These are phyloP conservation scores for Coniophora puteana DNA, from an alignment of 1,284 basidiomycete species.

Conservation along the genomic window DNA sequence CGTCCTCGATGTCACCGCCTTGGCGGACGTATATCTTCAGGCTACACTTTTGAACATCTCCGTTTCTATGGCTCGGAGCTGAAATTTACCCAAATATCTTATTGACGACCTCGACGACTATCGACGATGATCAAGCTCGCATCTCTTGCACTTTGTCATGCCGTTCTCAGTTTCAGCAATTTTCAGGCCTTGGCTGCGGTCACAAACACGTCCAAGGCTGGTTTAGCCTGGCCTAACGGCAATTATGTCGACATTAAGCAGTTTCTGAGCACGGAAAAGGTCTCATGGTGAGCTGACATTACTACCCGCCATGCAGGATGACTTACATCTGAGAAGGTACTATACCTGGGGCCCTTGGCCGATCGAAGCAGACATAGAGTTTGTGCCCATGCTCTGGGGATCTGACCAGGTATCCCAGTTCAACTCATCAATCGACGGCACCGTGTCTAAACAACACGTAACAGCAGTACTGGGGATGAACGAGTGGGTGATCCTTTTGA, in stretches of 20 bases:
- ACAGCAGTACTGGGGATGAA: conserved; percentile 62
- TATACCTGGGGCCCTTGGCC: conserved; percentile 48
- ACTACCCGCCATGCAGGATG: neutral
- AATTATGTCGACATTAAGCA: conserved; percentile 37
- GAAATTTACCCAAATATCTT: too few relatives aligned
- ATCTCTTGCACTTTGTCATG: neutral
- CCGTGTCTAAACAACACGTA: conserved; percentile 39
- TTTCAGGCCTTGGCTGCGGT: conserved; percentile 1
- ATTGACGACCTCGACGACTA: too few relatives aligned
- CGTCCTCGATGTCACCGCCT: too few relatives aligned
- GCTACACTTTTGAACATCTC: too few relatives aligned
- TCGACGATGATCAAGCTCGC: too few relatives aligned
- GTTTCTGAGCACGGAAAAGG: conserved; percentile 33
- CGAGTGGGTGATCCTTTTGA: conserved; percentile 44
- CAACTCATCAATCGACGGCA: conserved; percentile 31
- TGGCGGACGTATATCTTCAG: too few relatives aligned
- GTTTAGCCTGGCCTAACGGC: conserved; percentile 60
- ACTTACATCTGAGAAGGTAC: conserved; percentile 35
- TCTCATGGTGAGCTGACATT: conserved; percentile 40
- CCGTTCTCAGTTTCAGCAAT: neutral
- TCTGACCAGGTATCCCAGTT: conserved; percentile 33
- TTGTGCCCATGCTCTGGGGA: conserved; percentile 64
- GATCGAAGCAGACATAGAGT: conserved; percentile 31
- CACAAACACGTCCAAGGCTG: conserved; percentile 39
- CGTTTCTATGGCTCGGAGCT: too few relatives aligned